Evolutionary conservation across 2,329 filamentous ascomycete genomes (phyloP).

Genomic region (Colletotrichum siamense): DNA sequence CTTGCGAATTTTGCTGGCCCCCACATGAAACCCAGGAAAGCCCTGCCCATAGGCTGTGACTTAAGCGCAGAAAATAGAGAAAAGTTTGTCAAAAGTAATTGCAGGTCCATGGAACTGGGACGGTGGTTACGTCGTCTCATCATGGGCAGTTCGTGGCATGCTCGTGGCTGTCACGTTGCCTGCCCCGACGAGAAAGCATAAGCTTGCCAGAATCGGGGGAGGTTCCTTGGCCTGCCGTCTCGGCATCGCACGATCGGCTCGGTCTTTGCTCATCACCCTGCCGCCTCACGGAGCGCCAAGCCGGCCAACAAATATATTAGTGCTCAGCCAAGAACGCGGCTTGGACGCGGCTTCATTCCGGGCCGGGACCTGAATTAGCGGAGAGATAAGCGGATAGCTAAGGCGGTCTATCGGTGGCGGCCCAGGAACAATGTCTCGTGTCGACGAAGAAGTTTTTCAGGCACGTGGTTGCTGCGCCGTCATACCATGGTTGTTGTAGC

Average conservation of each 20-base stretch:
- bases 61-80: background rate
- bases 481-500: background rate
- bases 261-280: background rate
- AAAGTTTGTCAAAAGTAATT: background rate
- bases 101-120: background rate
- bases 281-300: conserved; percentile 1
- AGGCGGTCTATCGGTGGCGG: background rate
- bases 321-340: background rate
- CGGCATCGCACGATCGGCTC: background rate
- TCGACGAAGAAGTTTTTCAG: background rate
- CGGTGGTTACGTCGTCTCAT: background rate
- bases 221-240: background rate
- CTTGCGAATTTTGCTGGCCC: background rate
- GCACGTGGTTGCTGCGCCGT: background rate
- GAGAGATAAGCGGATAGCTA: background rate
- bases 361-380: background rate
- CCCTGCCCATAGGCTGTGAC: background rate
- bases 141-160: background rate
- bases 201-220: background rate
- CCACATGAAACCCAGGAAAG: background rate
- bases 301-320: background rate
- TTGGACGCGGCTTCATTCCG: background rate
- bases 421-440: background rate
- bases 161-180: background rate
- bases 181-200: background rate